Evolutionary conservation across 2,329 filamentous ascomycete species (phyloP).

Genomic region (Fusarium sp.): DNA sequence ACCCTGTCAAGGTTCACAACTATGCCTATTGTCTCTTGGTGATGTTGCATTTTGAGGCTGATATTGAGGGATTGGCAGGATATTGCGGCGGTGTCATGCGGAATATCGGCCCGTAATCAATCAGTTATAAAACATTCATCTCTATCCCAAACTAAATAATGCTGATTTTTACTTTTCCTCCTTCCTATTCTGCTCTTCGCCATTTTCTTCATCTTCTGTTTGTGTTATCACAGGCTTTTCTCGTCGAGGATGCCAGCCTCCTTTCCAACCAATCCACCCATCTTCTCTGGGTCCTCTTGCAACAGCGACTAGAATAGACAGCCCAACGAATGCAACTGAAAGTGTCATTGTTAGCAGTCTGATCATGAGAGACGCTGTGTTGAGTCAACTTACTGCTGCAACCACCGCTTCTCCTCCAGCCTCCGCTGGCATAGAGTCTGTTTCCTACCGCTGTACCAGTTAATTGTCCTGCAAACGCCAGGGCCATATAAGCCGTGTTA

Average conservation of each 20-base stretch:
- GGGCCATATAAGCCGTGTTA: conserved; percentile 86
- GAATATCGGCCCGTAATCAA: not conserved
- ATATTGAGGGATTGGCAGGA: not conserved
- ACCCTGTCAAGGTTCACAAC: not conserved
- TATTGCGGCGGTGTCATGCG: not conserved
- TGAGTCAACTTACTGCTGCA: conserved; percentile 46
- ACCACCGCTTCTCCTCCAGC: conserved; percentile 63
- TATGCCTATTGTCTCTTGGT: not conserved
- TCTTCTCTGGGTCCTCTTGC: conserved; percentile 48
- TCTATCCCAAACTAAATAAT: not conserved
- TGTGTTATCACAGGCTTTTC: conserved; percentile 15
- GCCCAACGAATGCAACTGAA: conserved; percentile 46
- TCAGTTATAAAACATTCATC: not conserved
- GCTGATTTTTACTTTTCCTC: conserved; percentile 1
- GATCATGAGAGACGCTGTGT: not conserved
- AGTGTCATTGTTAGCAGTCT: not conserved
- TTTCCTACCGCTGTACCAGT: conserved; percentile 74
- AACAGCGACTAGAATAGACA: conserved; percentile 47
- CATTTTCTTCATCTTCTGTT: conserved; percentile 16
- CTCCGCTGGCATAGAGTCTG: conserved; percentile 63
- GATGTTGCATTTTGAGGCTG: conserved; percentile 2
- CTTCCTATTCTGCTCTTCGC: not conserved
- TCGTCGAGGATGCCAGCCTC: conserved; percentile 45
- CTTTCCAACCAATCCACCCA: conserved; percentile 52
- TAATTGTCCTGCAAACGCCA: conserved; percentile 79